phyloP scores from a whole-genome alignment of 805 yeast genomes.

The Blastobotrys attinorum region DNA sequence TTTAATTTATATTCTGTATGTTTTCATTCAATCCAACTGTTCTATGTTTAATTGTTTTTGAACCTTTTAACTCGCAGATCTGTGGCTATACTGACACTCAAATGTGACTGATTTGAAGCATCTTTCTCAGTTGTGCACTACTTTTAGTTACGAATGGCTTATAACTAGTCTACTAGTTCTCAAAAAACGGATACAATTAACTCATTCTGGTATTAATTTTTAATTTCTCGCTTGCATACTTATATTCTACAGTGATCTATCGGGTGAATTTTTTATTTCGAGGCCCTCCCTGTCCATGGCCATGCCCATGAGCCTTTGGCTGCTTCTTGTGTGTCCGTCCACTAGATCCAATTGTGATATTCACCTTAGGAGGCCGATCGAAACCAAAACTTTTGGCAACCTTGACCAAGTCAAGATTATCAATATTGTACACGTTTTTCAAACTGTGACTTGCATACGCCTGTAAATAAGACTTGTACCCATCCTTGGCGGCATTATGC shows the following conservation, averaged over 20 bases:
- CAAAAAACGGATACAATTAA: too few relatives aligned
- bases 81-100: too few relatives aligned
- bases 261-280: background rate
- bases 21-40: too few relatives aligned
- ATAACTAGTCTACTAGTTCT: too few relatives aligned
- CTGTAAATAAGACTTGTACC: slow-evolving; percentile 92
- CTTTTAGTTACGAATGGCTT: too few relatives aligned
- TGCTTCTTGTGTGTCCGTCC: slow-evolving; percentile 42
- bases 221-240: background rate
- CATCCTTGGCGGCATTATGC: slow-evolving; percentile 93
- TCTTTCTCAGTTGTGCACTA: too few relatives aligned
- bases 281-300: background rate
- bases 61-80: too few relatives aligned
- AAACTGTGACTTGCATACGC: slow-evolving; percentile 96
- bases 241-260: background rate
- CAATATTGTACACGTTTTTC: slow-evolving; percentile 94
- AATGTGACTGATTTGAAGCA: too few relatives aligned
- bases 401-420: slow-evolving; percentile 85
- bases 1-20: too few relatives aligned
- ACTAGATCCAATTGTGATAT: slow-evolving; percentile 91
- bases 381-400: slow-evolving; percentile 96
- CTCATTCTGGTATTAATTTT: too few relatives aligned
- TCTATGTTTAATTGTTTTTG: too few relatives aligned
- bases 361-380: slow-evolving; percentile 87
- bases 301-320: background rate